Conservation (phyloP, 2,329 filamentous ascomycete genomes). For the Epichloe gansuensis region DNA sequence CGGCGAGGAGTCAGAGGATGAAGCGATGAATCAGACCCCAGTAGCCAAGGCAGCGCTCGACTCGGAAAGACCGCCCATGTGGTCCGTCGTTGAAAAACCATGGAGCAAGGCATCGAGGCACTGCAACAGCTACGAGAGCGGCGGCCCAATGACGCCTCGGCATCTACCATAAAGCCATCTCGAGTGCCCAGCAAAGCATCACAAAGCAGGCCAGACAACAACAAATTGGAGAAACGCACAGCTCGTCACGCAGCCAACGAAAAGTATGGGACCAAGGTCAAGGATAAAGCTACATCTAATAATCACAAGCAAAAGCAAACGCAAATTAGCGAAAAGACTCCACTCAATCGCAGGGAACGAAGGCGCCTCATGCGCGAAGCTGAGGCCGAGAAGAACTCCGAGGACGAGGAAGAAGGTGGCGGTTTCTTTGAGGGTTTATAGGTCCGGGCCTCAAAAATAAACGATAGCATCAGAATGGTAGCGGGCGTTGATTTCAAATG, state of each 20-base stretch:
- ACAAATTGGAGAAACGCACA: background rate
- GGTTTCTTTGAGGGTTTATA: conserved; percentile 33
- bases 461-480: background rate
- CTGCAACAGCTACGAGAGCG: conserved; percentile 46
- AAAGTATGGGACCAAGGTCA: conserved; percentile 11
- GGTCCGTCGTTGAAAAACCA: conserved; percentile 54
- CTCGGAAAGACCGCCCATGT: conserved; percentile 47
- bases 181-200: conserved; percentile 1
- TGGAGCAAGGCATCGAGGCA: conserved; percentile 40
- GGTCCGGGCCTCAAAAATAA: background rate
- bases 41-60: conserved; percentile 32
- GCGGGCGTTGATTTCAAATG: background rate
- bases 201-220: background rate
- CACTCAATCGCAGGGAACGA: conserved; percentile 24
- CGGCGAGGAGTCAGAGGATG: conserved; percentile 27
- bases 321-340: conserved; percentile 14
- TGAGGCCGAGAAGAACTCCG: conserved; percentile 22
- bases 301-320: conserved; percentile 2
- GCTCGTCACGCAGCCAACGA: conserved; percentile 3
- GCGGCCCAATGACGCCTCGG: conserved; percentile 14
- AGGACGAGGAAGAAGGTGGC: conserved; percentile 37
- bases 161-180: conserved; percentile 7
- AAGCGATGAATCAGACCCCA: conserved; percentile 21
- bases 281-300: conserved; percentile 6
- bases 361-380: conserved; percentile 23